Base-by-base conservation (phyloP, 768 basidiomycete species). In the Gloeostereum incarnatum region DNA sequence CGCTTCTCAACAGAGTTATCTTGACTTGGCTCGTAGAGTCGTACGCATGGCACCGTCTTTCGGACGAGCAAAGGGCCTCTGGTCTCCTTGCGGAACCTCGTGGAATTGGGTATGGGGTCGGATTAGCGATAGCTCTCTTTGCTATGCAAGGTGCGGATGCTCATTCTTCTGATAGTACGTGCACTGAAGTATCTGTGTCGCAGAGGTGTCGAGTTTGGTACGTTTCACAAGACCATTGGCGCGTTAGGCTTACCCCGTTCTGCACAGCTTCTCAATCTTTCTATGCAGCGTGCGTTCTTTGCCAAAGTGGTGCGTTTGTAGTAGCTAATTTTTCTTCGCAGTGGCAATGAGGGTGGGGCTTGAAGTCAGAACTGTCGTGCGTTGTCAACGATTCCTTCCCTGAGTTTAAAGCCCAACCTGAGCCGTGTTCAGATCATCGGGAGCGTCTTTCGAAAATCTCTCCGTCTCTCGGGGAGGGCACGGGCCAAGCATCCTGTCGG, bases 101-200 rank as follows among this genome's bases (percentile, higher is more conserved):
- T 20, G 62, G 63, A 6, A 59, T 75, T 11, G 73, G 73, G 1
- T 70, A 68, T 50, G 73, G 73, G 0, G 66, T 76, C 33, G 74
- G 73, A 3, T 48, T 75, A 2, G 72, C 65, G 3, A 54, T 72
- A 30, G 73, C 59, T 5, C 45, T 74, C 10, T 73, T 71, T 42
- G 59, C 51, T 2, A 76, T 75, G 73, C 72, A 73, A 58, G 66
- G 70, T 66, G 36, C 27, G 46, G 44, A 33, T 14, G n/a, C n/a
- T n/a, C 14, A 36, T 40, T 17, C 36, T 23, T 49, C 34, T 18
- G 38, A 38, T 10, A n/a, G 22, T 23, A 7, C 18, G 16, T 29
- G 21, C 36, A 35, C 25, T 29, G 11, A 13, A 38, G n/a, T 43
- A 34, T 30, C 37, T 3, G 17, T 34, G 31, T 20, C 27, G 5